Base-by-base conservation (phyloP, 345 rosid genomes). In the Adansonia digitata region DNA sequence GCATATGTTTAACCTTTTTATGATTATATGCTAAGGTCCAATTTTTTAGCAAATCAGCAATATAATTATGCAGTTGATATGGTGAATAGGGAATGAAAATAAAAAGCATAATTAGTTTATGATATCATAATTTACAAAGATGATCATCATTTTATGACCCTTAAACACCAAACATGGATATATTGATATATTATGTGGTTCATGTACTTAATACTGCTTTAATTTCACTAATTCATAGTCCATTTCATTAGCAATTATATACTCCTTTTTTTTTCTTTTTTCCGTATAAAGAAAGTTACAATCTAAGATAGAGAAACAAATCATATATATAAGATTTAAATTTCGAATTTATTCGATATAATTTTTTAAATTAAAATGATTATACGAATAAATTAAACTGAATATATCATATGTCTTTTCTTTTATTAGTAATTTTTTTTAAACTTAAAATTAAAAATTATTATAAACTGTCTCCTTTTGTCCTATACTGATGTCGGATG, bases 31-130 rank as follows among this genome's bases (percentile, higher is more conserved):
- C 13, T 69, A 75, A 74, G n/a, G 43, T 43, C 81, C 77, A 77
- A 73, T 75, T 76, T 26, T 76, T 78, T 42, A 69, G 76, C 85
- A 85, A 77, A 85, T 79, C 82, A 75, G 56, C 43, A 61, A 39
- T 68, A 68, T 77, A 76, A 82, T 75, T 73, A 62, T 77, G 77
- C 69, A 52, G 49, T 56, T 81, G 74, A 81, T 72, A 72, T 61
- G 70, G 75, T 79, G 68, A 77, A 77, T 74, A 82, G 73, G 74
- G 69, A 72, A 45, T 72, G 57, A n/a, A n/a, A n/a, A n/a, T n/a
- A n/a, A n/a, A 65, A 53, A 46, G 40, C 35, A 51, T 11, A 60
- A 60, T 63, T 37, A 63, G n/a, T 9, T 49, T 75, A 61, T 67
- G 42, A 69, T 75, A 60, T 57, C 40, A 53, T 71, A 72, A 69